These are phyloP conservation scores for Rhizophora mangle DNA, from an alignment of 345 rosid species.

Conservation along the genomic window DNA sequence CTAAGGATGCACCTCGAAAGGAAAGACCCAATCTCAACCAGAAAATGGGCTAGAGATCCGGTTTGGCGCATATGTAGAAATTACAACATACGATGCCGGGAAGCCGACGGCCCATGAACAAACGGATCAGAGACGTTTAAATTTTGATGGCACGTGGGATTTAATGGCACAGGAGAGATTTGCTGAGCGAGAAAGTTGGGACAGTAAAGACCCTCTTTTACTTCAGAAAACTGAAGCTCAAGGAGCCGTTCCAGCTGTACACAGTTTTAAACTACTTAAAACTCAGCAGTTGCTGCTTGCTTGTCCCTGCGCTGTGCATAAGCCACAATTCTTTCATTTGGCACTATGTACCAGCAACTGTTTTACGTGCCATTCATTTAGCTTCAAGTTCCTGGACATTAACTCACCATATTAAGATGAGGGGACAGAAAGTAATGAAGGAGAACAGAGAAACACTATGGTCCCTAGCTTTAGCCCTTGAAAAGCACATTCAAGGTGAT, in stretches of 20 bases:
- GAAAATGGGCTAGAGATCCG: too few relatives aligned
- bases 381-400: conserved; percentile 33
- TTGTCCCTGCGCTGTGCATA: background rate
- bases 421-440: background rate
- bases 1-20: too few relatives aligned
- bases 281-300: conserved; percentile 7
- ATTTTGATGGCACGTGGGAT: background rate
- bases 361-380: background rate
- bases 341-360: background rate
- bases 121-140: too few relatives aligned
- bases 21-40: too few relatives aligned
- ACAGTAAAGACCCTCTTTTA: background rate
- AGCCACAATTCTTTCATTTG: conserved; percentile 1
- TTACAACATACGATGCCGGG: too few relatives aligned
- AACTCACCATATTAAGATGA: background rate
- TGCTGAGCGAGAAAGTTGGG: conserved; percentile 4
- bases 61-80: too few relatives aligned
- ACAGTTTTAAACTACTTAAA: background rate
- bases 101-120: too few relatives aligned
- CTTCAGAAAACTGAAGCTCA: background rate
- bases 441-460: background rate
- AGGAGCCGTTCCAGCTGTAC: conserved; percentile 2
- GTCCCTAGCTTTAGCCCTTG: background rate
- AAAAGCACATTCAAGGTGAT: background rate
- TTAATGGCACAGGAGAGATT: background rate